phyloP scores from a whole-genome alignment of 1,284 basidiomycete species.

The Ustilago curta region DNA sequence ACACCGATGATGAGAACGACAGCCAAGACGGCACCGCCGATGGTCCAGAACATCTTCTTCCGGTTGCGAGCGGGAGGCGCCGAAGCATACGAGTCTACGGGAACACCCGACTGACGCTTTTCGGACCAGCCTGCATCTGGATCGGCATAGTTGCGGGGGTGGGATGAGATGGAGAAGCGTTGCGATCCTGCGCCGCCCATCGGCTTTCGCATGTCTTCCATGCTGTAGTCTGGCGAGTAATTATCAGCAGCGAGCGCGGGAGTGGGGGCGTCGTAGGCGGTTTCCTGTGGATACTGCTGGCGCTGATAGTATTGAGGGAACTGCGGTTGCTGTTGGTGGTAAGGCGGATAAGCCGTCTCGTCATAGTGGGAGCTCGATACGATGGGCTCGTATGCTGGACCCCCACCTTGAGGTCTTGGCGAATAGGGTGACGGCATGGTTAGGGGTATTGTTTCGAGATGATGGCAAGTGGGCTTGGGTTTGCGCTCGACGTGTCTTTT shows the following conservation, averaged over 20 bases:
- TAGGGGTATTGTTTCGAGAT: background rate
- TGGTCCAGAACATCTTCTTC: constrained; percentile 30
- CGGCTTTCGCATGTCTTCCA: constrained; percentile 43
- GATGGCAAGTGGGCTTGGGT: background rate
- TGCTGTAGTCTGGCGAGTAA: constrained; percentile 42
- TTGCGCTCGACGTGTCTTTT: too few relatives aligned
- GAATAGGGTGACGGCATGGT: constrained; percentile 29
- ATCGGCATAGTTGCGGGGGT: constrained; percentile 27
- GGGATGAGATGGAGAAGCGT: constrained; percentile 19
- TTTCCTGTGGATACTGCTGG: constrained; percentile 24
- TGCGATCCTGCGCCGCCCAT: constrained; percentile 15
- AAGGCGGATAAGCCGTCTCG: constrained; percentile 2
- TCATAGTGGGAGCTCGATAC: constrained; percentile 15
- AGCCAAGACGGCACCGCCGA: constrained; percentile 29
- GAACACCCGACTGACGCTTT: constrained; percentile 31
- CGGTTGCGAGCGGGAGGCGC: constrained; percentile 6
- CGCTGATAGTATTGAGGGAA: constrained; percentile 26
- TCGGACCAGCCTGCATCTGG: constrained; percentile 44
- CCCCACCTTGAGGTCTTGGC: constrained; percentile 12
- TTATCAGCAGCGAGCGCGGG: constrained; percentile 39
- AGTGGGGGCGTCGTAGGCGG: constrained; percentile 30
- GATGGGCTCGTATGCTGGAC: constrained; percentile 25
- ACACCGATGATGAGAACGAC: constrained; percentile 26
- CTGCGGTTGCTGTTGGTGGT: constrained; percentile 8
- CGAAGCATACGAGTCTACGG: constrained; percentile 3